Percentiles rank a stretch among this genome's conserved stretches.
These are phyloP conservation scores for Cryptosporidium ubiquitum DNA, from an alignment of 169 alveolate species.

Conservation along the genomic window DNA sequence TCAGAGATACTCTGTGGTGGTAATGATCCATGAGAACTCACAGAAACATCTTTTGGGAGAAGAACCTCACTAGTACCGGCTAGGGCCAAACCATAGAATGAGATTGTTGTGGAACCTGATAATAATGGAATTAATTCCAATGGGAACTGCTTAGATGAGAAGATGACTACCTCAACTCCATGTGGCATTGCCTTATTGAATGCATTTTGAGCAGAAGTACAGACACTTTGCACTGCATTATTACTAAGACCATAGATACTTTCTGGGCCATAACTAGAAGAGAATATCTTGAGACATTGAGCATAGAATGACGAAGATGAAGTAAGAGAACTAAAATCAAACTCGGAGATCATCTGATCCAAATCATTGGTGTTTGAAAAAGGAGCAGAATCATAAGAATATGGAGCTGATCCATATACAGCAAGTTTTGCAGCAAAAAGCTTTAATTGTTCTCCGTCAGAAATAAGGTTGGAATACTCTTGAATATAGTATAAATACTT, in stretches of 20 bases:
- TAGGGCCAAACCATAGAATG: constrained; percentile 25
- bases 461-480: not conserved
- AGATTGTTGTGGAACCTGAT: constrained; percentile 10
- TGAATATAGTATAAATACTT: not conserved
- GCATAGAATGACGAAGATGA: constrained; percentile 42
- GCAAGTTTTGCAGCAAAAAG: constrained; percentile 62
- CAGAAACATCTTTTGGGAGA: constrained; percentile 57
- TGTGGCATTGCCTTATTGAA: constrained; percentile 63
- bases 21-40: not conserved
- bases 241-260: constrained; percentile 58
- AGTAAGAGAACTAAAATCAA: constrained; percentile 26
- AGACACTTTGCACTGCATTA: constrained; percentile 56
- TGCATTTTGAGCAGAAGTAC: constrained; percentile 45
- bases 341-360: constrained; percentile 64
- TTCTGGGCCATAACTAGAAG: constrained; percentile 45
- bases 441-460: not conserved
- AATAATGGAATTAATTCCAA: constrained; percentile 49
- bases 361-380: constrained; percentile 28
- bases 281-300: constrained; percentile 40
- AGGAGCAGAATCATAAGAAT: constrained; percentile 66
- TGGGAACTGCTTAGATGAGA: constrained; percentile 58
- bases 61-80: constrained; percentile 7
- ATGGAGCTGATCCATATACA: constrained; percentile 41
- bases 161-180: constrained; percentile 62
- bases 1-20: constrained; percentile 50